Evolutionary conservation across 1,139 yeast genomes (phyloP), one percentile per base, ranked within the genome.

Genomic region (Kurtzmaniella natalensis): DNA sequence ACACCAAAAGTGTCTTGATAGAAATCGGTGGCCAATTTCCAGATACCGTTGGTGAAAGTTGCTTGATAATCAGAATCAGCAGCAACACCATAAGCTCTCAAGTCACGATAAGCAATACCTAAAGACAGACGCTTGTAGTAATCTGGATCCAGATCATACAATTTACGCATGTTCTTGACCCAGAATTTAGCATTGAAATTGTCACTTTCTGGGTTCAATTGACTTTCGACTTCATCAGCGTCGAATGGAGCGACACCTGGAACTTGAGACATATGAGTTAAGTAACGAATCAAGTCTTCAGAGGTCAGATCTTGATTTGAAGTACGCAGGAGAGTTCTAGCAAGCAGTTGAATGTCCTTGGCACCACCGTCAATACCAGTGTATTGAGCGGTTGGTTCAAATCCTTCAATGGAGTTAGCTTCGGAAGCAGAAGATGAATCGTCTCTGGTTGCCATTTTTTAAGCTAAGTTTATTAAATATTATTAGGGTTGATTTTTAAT

Each of bases 191-290:
- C 60, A 37, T 66, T 69, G 59, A 86, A 86, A 9, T 72, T 53
- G 7, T 72, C 78, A 23, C 73, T 63, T 9, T 60, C 61, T 0
- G 70, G 64, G 43, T 66, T 50, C 38, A 84, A 59, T 13, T 74
- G 66, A 25, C 78, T 78, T 78, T 11, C 47, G 8, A 37, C 33
- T n/a, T 42, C 48, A 7, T 47, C 46, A 13, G 37, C 45, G 19
- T 46, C 40, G 37, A 49, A 63, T 3, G 76, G 71, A 24, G 52
- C 49, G 5, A 65, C 58, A 28, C 78, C 79, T 0, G 78, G 79
- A n/a, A 74, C 77, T 37, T 63, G 65, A 1, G 78, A 66, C 77
- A 73, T 70, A 38, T 70, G 62, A 14, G 71, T 56, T 41, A 72
- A 54, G 31, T 68, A 64, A 35, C 59, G 50, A 11, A 41, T 28